A percentile compares a stretch with the other conserved stretches of the same genome.
These are phyloP conservation scores for Lathyrus sativus DNA, from an alignment of 306 rosid genomes.

Conservation along the genomic window DNA sequence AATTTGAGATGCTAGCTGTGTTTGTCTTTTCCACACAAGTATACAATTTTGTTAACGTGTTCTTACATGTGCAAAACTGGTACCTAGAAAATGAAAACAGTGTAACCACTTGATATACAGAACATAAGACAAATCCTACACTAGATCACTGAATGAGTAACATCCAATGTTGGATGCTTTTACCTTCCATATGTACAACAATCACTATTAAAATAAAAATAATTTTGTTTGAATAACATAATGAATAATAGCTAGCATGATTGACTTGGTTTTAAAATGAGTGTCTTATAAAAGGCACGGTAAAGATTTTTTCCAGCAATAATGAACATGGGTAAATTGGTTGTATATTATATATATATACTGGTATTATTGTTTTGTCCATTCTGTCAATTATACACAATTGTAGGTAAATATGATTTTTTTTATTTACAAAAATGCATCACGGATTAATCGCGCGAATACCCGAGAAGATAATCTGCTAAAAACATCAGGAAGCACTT, in stretches of 20 bases:
- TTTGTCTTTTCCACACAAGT: conserved; percentile 2
- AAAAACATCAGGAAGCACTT: conserved; percentile 80
- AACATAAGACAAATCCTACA: not conserved
- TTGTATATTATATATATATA: conserved; percentile 28
- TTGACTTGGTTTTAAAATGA: not conserved
- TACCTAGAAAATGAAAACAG: not conserved
- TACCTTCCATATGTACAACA: not conserved
- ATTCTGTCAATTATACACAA: conserved; percentile 43
- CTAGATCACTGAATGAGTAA: conserved; percentile 1
- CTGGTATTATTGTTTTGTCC: conserved; percentile 28
- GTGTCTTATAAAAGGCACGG: conserved; percentile 9
- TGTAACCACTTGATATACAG: conserved; percentile 1
- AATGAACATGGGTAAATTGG: conserved; percentile 19
- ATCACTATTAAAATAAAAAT: not conserved
- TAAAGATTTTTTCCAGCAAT: not conserved
- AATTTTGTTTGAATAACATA: not conserved
- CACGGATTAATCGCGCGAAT: conserved; percentile 81
- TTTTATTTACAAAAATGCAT: conserved; percentile 69
- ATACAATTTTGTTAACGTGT: not conserved
- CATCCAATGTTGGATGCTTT: not conserved
- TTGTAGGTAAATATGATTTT: conserved; percentile 17
- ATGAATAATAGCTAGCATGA: not conserved
- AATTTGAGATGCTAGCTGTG: conserved; percentile 8
- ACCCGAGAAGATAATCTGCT: conserved; percentile 88
- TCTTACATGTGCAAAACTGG: conserved; percentile 1